Conservation (phyloP, 257 asterid species). For the Knoxia roxburghii region DNA sequence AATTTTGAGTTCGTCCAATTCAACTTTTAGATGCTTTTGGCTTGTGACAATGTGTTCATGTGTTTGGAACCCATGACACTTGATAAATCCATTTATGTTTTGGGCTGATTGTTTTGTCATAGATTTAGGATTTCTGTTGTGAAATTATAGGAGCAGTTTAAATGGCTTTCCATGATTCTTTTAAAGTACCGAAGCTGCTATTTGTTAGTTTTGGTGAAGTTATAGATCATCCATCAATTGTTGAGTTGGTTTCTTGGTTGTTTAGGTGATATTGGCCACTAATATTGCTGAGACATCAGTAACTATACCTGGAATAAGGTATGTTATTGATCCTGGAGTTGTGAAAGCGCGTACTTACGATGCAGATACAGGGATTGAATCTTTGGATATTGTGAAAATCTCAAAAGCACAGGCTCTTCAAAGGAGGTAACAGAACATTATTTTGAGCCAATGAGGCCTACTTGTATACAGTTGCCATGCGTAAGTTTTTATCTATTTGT, state of each 20-base stretch:
- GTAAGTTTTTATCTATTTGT: not conserved
- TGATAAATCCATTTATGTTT: not conserved
- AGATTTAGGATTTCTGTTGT: not conserved
- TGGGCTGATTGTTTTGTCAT: not conserved
- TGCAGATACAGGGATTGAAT: slow-evolving; percentile 76
- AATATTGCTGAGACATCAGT: slow-evolving; percentile 98
- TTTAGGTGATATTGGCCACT: slow-evolving; percentile 85
- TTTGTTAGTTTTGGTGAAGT: not conserved
- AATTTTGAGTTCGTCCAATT: not conserved
- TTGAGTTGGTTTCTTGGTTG: slow-evolving; percentile 15
- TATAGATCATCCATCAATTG: not conserved
- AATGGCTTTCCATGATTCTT: not conserved
- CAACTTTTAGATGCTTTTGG: not conserved
- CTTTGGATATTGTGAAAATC: slow-evolving; percentile 77
- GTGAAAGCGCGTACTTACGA: slow-evolving; percentile 91
- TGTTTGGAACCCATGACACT: not conserved
- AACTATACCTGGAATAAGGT: slow-evolving; percentile 97
- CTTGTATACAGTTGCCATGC: not conserved
- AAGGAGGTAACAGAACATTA: slow-evolving; percentile 59
- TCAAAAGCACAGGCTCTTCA: slow-evolving; percentile 98
- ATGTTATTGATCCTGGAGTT: slow-evolving; percentile 95
- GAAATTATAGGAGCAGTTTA: not conserved
- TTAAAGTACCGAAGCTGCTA: not conserved
- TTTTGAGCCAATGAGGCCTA: not conserved
- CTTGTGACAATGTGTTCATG: not conserved